Evolutionary conservation across 2,329 filamentous ascomycete genomes (phyloP).

Genomic region (Arthrobotrys entomopaga): DNA sequence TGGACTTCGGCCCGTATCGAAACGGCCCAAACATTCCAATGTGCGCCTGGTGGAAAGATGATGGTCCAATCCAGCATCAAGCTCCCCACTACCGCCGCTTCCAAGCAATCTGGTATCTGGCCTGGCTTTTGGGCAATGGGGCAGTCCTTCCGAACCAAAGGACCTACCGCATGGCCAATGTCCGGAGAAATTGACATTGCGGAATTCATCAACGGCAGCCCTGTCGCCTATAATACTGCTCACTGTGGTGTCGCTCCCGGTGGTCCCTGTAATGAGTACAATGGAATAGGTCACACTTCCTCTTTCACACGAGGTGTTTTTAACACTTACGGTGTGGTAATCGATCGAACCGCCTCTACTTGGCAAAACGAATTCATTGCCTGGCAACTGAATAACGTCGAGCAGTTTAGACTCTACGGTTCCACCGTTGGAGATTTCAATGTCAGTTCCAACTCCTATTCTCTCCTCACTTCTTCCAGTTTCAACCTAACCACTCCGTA

Average conservation of each 20-base stretch:
- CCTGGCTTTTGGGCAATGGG: conserved; percentile 66
- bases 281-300: conserved; percentile 60
- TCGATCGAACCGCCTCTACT: conserved; percentile 60
- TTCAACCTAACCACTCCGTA: conserved; percentile 1
- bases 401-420: conserved; percentile 59
- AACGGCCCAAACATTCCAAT: conserved; percentile 61
- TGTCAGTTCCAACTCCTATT: conserved; percentile 34
- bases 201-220: conserved; percentile 63
- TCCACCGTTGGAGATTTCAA: conserved; percentile 57
- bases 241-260: conserved; percentile 64
- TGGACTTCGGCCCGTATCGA: conserved; percentile 66
- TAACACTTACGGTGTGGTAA: conserved; percentile 60
- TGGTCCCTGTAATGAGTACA: conserved; percentile 64
- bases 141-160: conserved; percentile 61
- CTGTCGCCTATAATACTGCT: conserved; percentile 61
- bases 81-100: conserved; percentile 56
- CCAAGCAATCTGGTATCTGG: conserved; percentile 61
- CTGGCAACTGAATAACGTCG: conserved; percentile 61
- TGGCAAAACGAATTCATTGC: conserved; percentile 60
- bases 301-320: conserved; percentile 60
- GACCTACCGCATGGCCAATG: conserved; percentile 63
- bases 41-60: conserved; percentile 60
- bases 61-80: conserved; percentile 63
- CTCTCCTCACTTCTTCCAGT: neutral
- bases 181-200: conserved; percentile 65